Evolutionary conservation across 352 stramenopile genomes (phyloP).

Genomic region (Phytophthora cajani): DNA sequence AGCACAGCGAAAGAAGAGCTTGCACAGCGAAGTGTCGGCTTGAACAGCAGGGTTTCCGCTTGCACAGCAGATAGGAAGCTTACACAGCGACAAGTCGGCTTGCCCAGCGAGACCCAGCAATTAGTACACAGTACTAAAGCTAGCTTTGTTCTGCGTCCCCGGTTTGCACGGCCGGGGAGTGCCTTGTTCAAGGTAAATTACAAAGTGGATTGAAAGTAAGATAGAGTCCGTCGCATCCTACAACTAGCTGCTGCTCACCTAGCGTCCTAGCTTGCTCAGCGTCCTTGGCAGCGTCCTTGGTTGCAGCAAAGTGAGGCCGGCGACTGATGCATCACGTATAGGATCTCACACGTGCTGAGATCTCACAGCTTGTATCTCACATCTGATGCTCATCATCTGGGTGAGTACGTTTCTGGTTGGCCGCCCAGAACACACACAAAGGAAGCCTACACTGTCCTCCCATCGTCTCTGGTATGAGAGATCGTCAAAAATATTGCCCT

Average conservation of each 20-base stretch:
- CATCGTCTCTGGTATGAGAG: no score
- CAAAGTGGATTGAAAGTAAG: constrained; percentile 1
- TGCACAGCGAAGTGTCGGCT: background rate
- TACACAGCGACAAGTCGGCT: background rate
- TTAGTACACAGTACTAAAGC: constrained; percentile 1
- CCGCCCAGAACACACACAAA: background rate
- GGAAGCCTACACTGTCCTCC: background rate
- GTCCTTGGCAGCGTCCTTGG: background rate
- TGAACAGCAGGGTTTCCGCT: background rate
- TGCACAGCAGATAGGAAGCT: background rate
- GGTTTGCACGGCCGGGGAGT: background rate
- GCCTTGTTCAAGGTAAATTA: background rate
- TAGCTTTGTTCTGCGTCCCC: background rate
- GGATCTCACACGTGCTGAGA: background rate
- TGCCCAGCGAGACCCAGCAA: background rate
- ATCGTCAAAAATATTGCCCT: no score
- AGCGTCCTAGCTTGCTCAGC: background rate
- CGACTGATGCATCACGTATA: background rate
- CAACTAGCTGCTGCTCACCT: background rate
- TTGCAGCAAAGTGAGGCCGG: background rate
- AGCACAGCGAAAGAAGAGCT: background rate
- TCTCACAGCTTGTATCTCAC: background rate
- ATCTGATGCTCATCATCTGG: background rate
- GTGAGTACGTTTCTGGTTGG: background rate
- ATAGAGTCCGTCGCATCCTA: background rate